Conservation (phyloP, 331 rosid genomes). For the Quercus tomentella region DNA sequence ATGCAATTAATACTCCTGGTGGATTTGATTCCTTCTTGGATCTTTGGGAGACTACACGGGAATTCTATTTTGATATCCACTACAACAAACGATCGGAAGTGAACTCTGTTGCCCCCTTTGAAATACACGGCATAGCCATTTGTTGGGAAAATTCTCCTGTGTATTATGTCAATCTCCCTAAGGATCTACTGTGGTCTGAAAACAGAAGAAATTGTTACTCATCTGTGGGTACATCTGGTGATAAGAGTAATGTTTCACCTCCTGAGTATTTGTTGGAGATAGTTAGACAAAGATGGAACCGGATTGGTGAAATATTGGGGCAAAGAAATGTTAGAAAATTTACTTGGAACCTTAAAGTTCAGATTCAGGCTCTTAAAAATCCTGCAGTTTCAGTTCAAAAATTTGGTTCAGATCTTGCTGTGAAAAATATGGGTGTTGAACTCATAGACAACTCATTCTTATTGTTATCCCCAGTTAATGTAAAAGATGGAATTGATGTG, state of each 20-base stretch:
- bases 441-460: conserved; percentile 57
- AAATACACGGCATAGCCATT: conserved; percentile 81
- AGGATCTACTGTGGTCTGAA: conserved; percentile 64
- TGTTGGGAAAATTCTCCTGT: conserved; percentile 94
- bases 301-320: conserved; percentile 58
- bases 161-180: conserved; percentile 77
- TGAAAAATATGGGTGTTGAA: conserved; percentile 46
- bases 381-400: conserved; percentile 74
- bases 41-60: conserved; percentile 62
- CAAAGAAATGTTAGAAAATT: conserved; percentile 60
- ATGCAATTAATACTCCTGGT: conserved; percentile 57
- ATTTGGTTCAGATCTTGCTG: conserved; percentile 53
- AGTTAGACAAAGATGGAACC: conserved; percentile 68
- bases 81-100: conserved; percentile 62
- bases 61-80: conserved; percentile 84
- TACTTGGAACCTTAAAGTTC: conserved; percentile 88
- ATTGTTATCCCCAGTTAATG: conserved; percentile 50
- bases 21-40: conserved; percentile 89
- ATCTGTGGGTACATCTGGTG: conserved; percentile 36
- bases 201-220: conserved; percentile 34
- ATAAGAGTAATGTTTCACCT: conserved; percentile 35
- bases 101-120: conserved; percentile 65
- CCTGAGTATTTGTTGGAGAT: conserved; percentile 44
- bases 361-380: conserved; percentile 73
- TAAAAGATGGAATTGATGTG: conserved; percentile 68